These are phyloP conservation scores for Komagataella mondaviorum DNA, from an alignment of 805 yeast genomes.

Conservation along the genomic window DNA sequence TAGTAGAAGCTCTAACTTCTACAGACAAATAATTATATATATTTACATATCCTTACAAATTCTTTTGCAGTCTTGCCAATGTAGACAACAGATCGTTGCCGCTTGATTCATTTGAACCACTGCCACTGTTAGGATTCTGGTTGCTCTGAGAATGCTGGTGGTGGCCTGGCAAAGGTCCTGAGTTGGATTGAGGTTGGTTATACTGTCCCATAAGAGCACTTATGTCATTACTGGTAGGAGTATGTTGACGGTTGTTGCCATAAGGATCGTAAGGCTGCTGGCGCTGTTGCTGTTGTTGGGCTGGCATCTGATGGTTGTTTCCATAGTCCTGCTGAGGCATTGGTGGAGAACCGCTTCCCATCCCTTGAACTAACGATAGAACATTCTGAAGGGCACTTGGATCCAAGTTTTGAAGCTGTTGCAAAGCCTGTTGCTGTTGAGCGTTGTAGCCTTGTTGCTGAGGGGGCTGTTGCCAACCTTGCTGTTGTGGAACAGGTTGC, in stretches of 20 bases:
- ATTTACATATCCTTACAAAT: neutral
- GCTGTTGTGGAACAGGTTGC: constrained; percentile 5
- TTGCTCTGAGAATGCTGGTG: constrained; percentile 1
- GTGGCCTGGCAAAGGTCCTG: constrained; percentile 2
- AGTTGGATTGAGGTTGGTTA: constrained; percentile 1
- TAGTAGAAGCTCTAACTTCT: neutral
- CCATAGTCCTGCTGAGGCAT: constrained; percentile 3
- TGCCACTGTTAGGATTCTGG: constrained; percentile 2
- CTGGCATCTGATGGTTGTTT: neutral
- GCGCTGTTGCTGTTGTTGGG: neutral
- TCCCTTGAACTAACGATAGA: neutral
- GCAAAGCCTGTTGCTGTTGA: neutral
- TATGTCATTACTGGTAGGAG: constrained; percentile 1
- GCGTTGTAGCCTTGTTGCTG: constrained; percentile 2
- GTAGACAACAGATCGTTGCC: constrained; percentile 2
- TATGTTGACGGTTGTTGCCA: neutral
- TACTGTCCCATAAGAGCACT: constrained; percentile 3
- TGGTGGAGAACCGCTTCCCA: constrained; percentile 2
- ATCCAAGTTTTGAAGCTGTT: constrained; percentile 1
- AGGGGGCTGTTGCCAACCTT: constrained; percentile 6
- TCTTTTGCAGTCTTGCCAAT: constrained; percentile 5
- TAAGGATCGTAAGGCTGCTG: constrained; percentile 3
- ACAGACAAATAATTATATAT: neutral
- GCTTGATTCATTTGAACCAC: neutral
- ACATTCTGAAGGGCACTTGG: constrained; percentile 1